phyloP scores from a whole-genome alignment of 305 asterid species.

The Solanum aculeatissimum region DNA sequence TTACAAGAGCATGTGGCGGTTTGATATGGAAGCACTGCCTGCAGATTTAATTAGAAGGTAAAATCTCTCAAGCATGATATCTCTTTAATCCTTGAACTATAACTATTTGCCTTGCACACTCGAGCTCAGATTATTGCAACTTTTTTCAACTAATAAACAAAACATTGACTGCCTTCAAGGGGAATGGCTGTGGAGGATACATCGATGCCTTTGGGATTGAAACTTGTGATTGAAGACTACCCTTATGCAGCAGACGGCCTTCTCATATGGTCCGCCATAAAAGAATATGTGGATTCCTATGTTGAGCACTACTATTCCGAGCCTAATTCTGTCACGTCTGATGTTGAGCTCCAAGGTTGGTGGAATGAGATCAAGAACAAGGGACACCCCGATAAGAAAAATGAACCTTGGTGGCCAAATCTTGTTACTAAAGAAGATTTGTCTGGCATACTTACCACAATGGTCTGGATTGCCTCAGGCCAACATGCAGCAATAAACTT shows the following conservation, averaged over 20 bases:
- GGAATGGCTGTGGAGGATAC: conserved; percentile 15
- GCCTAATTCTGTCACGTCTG: background rate
- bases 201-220: conserved; percentile 1
- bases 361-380: background rate
- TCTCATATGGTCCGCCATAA: conserved; percentile 7
- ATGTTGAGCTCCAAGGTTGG: conserved; percentile 11
- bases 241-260: conserved; percentile 15
- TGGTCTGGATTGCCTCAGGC: conserved; percentile 12
- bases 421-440: conserved; percentile 4
- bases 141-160: background rate
- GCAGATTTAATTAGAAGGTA: conserved; percentile 11
- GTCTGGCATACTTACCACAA: conserved; percentile 3
- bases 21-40: conserved; percentile 12
- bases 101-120: background rate
- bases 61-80: background rate
- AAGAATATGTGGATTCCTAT: background rate
- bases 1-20: conserved; percentile 11
- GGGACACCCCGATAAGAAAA: conserved; percentile 6
- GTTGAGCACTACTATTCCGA: conserved; percentile 3
- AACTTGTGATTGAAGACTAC: conserved; percentile 10
- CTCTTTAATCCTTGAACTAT: background rate
- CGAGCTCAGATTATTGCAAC: background rate
- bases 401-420: conserved; percentile 15
- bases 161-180: background rate
- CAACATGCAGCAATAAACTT: conserved; percentile 16